Conservation (phyloP, 345 rosid genomes). For the Erodium maritimum region DNA sequence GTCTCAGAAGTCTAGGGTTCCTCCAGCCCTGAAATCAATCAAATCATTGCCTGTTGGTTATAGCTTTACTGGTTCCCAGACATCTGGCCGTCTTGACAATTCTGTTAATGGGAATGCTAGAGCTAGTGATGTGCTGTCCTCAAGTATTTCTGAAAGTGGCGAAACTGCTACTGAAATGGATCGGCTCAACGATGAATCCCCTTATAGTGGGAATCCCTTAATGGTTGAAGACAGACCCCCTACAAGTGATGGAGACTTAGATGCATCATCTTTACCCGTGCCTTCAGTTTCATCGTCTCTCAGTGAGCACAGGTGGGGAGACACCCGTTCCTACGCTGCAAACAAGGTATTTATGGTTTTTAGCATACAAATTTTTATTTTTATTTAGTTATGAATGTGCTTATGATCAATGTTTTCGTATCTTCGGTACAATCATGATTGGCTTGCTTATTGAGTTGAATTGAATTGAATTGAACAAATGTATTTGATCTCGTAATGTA, state of each 20-base stretch:
- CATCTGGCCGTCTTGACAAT: constrained; percentile 29
- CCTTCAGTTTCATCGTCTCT: constrained; percentile 35
- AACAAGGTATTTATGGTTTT: constrained; percentile 52
- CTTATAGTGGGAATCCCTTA: constrained; percentile 36
- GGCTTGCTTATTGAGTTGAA: not conserved
- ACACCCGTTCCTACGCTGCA: constrained; percentile 50
- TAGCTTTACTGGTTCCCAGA: constrained; percentile 39
- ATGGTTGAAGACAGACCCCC: constrained; percentile 40
- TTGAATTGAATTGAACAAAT: not conserved
- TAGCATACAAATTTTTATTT: not conserved
- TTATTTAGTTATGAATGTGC: not conserved
- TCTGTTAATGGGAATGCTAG: constrained; percentile 13
- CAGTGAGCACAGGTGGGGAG: constrained; percentile 63
- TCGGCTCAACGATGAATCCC: constrained; percentile 59
- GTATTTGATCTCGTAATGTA: not conserved
- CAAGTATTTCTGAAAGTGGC: constrained; percentile 32
- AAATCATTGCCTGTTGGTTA: constrained; percentile 63
- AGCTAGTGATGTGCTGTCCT: constrained; percentile 11
- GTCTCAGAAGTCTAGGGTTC: constrained; percentile 34
- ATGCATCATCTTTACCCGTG: constrained; percentile 28
- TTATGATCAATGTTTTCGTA: not conserved
- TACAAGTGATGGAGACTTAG: constrained; percentile 33
- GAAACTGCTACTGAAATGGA: constrained; percentile 23
- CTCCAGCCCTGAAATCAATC: constrained; percentile 47
- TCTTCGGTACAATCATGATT: not conserved